phyloP scores from a whole-genome alignment of 768 basidiomycete genomes.

The Postia placenta region DNA sequence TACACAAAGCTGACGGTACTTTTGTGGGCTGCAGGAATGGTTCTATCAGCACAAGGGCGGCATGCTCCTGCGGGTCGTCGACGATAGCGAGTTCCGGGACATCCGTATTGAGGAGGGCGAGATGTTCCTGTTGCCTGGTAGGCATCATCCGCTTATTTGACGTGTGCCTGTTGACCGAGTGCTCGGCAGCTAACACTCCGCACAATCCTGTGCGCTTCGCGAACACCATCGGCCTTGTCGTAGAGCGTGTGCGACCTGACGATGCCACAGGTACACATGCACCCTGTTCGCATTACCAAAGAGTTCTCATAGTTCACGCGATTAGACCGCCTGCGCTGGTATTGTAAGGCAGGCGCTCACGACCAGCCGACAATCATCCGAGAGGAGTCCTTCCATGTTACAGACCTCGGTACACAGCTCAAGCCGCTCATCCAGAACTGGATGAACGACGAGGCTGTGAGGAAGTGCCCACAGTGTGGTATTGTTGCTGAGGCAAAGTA shows the following conservation, averaged over 20 bases:
- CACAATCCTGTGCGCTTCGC: constrained; percentile 93
- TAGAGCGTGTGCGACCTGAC: constrained; percentile 81
- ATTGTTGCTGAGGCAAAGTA: constrained; percentile 53
- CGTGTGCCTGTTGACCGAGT: background rate
- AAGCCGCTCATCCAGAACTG: constrained; percentile 87
- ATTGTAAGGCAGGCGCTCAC: constrained; percentile 67
- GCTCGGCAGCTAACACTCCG: constrained; percentile 75
- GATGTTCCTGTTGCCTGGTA: constrained; percentile 94
- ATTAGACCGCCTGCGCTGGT: constrained; percentile 91
- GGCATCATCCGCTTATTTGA: constrained; percentile 12
- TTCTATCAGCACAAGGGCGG: constrained; percentile 95
- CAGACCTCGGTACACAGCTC: constrained; percentile 88
- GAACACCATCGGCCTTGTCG: constrained; percentile 86
- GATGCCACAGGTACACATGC: constrained; percentile 58
- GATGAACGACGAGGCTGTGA: constrained; percentile 58
- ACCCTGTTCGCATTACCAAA: background rate
- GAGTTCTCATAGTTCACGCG: constrained; percentile 1
- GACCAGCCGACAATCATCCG: constrained; percentile 65
- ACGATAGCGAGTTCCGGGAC: constrained; percentile 75
- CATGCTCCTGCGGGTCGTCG: constrained; percentile 86
- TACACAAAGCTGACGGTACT: background rate
- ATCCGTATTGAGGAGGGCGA: constrained; percentile 90
- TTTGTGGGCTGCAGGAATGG: constrained; percentile 66
- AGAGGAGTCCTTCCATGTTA: constrained; percentile 82
- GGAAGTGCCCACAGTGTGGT: constrained; percentile 73